Evolutionary conservation across 2,329 filamentous ascomycete species (phyloP), one percentile per base, ranked within the genome.

Genomic region (Talaromyces sp.): DNA sequence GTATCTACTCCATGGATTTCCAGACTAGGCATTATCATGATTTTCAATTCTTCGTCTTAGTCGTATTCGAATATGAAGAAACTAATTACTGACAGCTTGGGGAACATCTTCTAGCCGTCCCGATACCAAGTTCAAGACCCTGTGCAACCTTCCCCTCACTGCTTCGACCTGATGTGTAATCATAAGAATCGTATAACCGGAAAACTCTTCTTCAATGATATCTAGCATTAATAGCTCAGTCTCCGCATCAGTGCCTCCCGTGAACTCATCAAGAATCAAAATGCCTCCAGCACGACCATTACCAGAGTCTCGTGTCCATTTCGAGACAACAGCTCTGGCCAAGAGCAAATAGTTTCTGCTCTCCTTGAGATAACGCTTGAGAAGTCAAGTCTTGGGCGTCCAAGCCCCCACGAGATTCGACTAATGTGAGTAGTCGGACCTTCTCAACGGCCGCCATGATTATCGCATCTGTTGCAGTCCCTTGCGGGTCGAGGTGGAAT

Each of bases 321-420:
- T 62, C 3, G 47, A 43, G 5, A 62, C 13, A 25, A 62, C 8
- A 5, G 82, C 79, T 58, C 84, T 72, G 0, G 83, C 82, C 0
- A 86, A 86, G 72, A 47, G 78, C 80, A 60, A 85, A 81, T 0
- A 85, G 73, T 70, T 86, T 84, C 56, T 77, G 77, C 70, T 86
- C 80, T 0, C 84, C 83, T 53, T 82, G 79, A 0, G 80, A 83
- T 4, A 82, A 69, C 1, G 70, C 69, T 1, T 78, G 67, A 2
- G 73, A 68, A 0, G 69, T 66, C 36, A 83, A 69, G 1, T 75
- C 71, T 0, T 62, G 47, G 2, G 69, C 71, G n/a, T 79, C 72
- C 0, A 84, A 69, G 0, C 79, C 80, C 1, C 79, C 79, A 1
- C 71, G 70, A 0, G 71, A 65, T 1, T 78, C 73, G 13, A 85